Conservation (phyloP, 2,329 filamentous ascomycete genomes). For the Fusarium subglutinans region DNA sequence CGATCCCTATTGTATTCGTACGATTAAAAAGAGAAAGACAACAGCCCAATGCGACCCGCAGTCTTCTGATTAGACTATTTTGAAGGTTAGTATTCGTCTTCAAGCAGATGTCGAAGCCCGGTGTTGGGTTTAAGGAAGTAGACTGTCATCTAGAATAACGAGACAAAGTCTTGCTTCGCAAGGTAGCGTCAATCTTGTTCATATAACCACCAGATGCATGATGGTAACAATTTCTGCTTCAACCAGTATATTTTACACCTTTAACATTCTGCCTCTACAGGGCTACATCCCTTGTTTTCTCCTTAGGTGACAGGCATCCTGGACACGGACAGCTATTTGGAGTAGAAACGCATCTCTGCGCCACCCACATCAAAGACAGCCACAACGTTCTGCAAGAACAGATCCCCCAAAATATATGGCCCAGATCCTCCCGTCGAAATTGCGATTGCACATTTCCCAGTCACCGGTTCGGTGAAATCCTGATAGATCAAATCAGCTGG, state of each 20-base stretch:
- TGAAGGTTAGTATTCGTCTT: not conserved
- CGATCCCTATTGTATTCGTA: not conserved
- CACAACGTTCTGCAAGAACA: slow-evolving; percentile 61
- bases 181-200: not conserved
- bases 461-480: slow-evolving; percentile 54
- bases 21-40: not conserved
- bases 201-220: not conserved
- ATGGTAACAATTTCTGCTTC: not conserved
- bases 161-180: not conserved
- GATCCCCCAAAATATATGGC: slow-evolving; percentile 60
- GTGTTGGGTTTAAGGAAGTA: not conserved
- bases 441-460: slow-evolving; percentile 59
- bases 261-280: not conserved
- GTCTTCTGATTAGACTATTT: not conserved
- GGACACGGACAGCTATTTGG: slow-evolving; percentile 22
- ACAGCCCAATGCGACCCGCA: not conserved
- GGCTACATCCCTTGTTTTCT: not conserved
- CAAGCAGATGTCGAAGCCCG: not conserved
- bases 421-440: slow-evolving; percentile 56
- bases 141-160: not conserved
- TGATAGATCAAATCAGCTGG: slow-evolving; percentile 59
- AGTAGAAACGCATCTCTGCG: slow-evolving; percentile 58
- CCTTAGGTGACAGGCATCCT: not conserved
- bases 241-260: not conserved
- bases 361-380: slow-evolving; percentile 59